These are phyloP conservation scores for Fallopia convolvulus DNA, from an alignment of 148 eudicot genomes.

Conservation along the genomic window DNA sequence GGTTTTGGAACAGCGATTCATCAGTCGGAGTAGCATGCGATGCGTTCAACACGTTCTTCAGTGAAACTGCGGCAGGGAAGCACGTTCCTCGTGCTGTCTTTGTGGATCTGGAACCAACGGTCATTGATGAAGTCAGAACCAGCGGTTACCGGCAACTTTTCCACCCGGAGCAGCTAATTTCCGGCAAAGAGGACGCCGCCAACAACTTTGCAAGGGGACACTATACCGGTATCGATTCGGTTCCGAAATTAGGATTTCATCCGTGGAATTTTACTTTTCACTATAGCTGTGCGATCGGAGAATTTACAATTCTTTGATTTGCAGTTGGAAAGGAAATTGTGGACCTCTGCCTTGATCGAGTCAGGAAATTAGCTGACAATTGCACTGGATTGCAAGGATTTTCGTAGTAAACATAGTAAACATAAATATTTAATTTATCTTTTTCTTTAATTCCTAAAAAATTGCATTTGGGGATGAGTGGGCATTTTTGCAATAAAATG, in stretches of 20 bases:
- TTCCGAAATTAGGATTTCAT: background rate
- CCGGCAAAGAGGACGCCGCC: constrained; percentile 57
- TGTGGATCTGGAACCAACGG: constrained; percentile 55
- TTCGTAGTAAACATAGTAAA: no score
- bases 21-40: constrained; percentile 34
- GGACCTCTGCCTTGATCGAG: constrained; percentile 46
- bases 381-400: constrained; percentile 59
- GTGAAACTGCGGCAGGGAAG: constrained; percentile 52
- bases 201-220: constrained; percentile 60
- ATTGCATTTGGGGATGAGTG: no score
- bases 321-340: constrained; percentile 58
- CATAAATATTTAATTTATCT: no score
- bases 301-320: background rate
- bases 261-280: background rate
- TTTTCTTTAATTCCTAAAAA: no score
- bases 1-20: constrained; percentile 25
- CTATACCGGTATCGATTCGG: constrained; percentile 30
- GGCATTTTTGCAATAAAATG: no score
- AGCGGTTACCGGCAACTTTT: constrained; percentile 53
- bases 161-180: constrained; percentile 55
- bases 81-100: constrained; percentile 55
- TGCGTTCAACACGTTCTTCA: constrained; percentile 59
- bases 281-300: background rate
- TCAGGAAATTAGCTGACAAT: constrained; percentile 48
- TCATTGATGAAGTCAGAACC: constrained; percentile 45